These are phyloP conservation scores for Blastobotrys ciferrii DNA, from an alignment of 1,139 yeast species.

Conservation along the genomic window DNA sequence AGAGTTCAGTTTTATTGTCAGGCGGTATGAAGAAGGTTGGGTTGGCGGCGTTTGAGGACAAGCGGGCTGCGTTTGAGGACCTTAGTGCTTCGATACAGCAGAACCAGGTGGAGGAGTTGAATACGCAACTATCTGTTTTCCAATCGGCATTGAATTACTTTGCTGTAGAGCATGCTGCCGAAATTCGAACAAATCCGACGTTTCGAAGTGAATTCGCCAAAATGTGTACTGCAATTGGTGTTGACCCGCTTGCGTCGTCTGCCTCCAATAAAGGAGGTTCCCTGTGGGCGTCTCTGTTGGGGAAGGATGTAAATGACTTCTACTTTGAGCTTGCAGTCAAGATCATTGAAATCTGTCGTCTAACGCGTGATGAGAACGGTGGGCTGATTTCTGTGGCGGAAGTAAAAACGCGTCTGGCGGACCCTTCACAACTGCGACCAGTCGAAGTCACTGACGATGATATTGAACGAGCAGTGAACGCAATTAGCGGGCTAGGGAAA, in stretches of 20 bases:
- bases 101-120: constrained; percentile 36
- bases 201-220: constrained; percentile 69
- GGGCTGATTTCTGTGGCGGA: constrained; percentile 72
- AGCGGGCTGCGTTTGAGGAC: constrained; percentile 35
- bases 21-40: constrained; percentile 43
- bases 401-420: constrained; percentile 40
- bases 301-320: constrained; percentile 51
- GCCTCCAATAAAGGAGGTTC: constrained; percentile 39
- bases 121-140: constrained; percentile 40
- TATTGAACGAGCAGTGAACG: constrained; percentile 47
- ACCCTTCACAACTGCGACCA: constrained; percentile 31
- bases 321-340: constrained; percentile 66
- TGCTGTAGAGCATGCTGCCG: constrained; percentile 55
- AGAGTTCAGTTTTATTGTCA: too few species aligned
- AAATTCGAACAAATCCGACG: constrained; percentile 60
- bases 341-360: constrained; percentile 70
- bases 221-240: constrained; percentile 75
- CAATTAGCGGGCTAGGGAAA: constrained; percentile 44
- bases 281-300: constrained; percentile 39
- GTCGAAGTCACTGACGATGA: constrained; percentile 47
- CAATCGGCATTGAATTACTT: constrained; percentile 39
- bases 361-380: constrained; percentile 71
- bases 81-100: constrained; percentile 35
- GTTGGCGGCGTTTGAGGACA: constrained; percentile 42
- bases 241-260: constrained; percentile 69